These are phyloP conservation scores for Suillus cothurnatus DNA, from an alignment of 768 basidiomycete genomes.

Conservation along the genomic window DNA sequence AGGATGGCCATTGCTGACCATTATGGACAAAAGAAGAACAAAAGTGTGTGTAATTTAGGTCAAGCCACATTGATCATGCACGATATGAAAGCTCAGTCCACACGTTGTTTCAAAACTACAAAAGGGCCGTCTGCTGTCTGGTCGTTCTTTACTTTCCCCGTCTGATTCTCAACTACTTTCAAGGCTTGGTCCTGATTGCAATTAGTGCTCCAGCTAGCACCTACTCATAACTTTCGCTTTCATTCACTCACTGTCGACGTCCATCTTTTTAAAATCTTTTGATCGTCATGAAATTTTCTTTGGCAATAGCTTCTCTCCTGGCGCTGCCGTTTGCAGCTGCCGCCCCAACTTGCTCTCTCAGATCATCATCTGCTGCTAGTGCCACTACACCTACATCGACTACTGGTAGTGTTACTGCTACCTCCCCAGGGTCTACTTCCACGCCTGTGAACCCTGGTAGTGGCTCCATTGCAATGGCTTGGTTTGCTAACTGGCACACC, in stretches of 20 bases:
- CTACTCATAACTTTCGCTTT: conserved; percentile 7
- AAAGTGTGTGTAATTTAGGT: background rate
- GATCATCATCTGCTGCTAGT: conserved; percentile 6
- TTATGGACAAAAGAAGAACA: conserved; percentile 2
- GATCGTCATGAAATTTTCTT: conserved; percentile 19
- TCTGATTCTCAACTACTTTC: background rate
- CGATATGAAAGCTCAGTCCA: background rate
- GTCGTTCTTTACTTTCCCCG: background rate
- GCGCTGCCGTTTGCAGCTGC: conserved; percentile 29
- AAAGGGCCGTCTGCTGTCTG: background rate
- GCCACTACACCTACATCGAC: conserved; percentile 6
- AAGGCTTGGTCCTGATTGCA: conserved; percentile 2
- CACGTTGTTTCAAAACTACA: conserved; percentile 1
- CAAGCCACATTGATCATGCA: background rate
- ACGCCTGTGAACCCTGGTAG: conserved; percentile 5
- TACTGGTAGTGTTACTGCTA: background rate
- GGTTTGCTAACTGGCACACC: conserved; percentile 74
- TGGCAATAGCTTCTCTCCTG: conserved; percentile 24
- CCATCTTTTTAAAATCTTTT: conserved; percentile 1
- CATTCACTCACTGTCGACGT: conserved; percentile 10
- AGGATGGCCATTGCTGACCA: background rate
- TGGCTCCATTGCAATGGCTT: conserved; percentile 52
- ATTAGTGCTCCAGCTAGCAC: conserved; percentile 13
- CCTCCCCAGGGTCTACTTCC: conserved; percentile 13
- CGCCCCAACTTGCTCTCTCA: conserved; percentile 30